These are phyloP conservation scores for Acidomyces sp. DNA, from an alignment of 495 filamentous ascomycete species.

Conservation along the genomic window DNA sequence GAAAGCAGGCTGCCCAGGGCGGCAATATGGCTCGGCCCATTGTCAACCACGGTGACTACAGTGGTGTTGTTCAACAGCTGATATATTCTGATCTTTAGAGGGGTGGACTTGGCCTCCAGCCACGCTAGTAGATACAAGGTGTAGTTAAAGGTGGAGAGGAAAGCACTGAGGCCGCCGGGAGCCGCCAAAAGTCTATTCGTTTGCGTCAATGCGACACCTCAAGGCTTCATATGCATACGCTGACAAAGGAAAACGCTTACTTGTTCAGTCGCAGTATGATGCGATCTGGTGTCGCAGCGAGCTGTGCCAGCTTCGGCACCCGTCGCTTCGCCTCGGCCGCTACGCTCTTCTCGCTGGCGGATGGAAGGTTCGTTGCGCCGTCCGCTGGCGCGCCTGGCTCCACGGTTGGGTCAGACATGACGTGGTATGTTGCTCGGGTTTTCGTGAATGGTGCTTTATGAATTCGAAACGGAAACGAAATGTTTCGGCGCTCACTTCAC, in stretches of 20 bases:
- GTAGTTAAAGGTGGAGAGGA: slow-evolving; percentile 30
- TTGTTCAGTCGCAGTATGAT: slow-evolving; percentile 28
- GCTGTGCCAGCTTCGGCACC: slow-evolving; percentile 9
- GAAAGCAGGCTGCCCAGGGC: slow-evolving; percentile 24
- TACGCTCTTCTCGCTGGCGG: slow-evolving; percentile 12
- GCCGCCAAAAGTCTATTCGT: slow-evolving; percentile 22
- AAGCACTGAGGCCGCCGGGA: slow-evolving; percentile 27
- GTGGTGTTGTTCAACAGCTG: slow-evolving; percentile 19
- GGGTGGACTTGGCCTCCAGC: slow-evolving; percentile 21
- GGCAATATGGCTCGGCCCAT: slow-evolving; percentile 16
- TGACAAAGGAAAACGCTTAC: too few species aligned
- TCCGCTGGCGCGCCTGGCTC: slow-evolving; percentile 15
- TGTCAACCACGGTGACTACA: slow-evolving; percentile 10
- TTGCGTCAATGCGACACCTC: background rate
- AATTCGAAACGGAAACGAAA: too few species aligned
- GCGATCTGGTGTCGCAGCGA: slow-evolving; percentile 21
- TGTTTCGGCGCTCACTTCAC: too few species aligned
- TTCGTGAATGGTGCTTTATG: too few species aligned
- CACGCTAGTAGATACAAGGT: slow-evolving; percentile 29
- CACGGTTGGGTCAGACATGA: slow-evolving; percentile 18
- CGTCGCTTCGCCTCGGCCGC: slow-evolving; percentile 14
- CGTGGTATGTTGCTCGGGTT: too few species aligned
- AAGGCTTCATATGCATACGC: background rate
- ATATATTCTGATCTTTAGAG: slow-evolving; percentile 11
- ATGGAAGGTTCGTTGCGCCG: slow-evolving; percentile 8